phyloP scores from a whole-genome alignment of 495 filamentous ascomycete genomes.

The Penicillium egyptiacum region DNA sequence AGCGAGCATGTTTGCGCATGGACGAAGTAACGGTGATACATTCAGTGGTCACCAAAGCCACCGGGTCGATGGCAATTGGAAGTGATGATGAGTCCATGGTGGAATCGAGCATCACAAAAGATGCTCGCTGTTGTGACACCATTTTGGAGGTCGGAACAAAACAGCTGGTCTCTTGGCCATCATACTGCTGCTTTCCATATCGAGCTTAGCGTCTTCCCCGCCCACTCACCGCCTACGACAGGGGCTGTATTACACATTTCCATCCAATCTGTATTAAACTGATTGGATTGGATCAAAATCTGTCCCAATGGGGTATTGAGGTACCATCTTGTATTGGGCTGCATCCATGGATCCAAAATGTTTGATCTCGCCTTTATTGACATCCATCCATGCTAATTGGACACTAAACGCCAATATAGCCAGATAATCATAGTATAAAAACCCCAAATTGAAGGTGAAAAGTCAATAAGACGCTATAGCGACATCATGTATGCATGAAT shows the following conservation, averaged over 20 bases:
- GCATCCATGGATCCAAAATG: conserved; percentile 12
- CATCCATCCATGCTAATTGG: background rate
- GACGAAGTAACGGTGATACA: conserved; percentile 97
- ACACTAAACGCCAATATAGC: background rate
- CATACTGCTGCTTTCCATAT: conserved; percentile 28
- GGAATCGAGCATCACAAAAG: conserved; percentile 31
- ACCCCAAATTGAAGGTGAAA: background rate
- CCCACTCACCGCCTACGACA: conserved; percentile 32
- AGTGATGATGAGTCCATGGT: conserved; percentile 38
- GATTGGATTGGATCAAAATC: background rate
- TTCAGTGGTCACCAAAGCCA: conserved; percentile 95
- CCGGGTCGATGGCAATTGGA: conserved; percentile 86
- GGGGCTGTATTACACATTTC: conserved; percentile 17
- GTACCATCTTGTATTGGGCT: background rate
- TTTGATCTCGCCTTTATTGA: conserved; percentile 8
- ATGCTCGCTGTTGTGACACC: conserved; percentile 27
- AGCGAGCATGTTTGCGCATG: conserved; percentile 96
- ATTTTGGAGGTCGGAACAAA: conserved; percentile 22
- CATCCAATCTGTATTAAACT: background rate
- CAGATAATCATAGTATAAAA: background rate
- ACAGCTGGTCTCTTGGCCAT: conserved; percentile 34
- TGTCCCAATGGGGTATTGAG: background rate
- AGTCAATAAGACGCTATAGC: background rate
- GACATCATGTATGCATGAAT: background rate
- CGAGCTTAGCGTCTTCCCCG: conserved; percentile 28